Conservation (phyloP, 164 flowering plant species). For the Nymphaea colorata region DNA sequence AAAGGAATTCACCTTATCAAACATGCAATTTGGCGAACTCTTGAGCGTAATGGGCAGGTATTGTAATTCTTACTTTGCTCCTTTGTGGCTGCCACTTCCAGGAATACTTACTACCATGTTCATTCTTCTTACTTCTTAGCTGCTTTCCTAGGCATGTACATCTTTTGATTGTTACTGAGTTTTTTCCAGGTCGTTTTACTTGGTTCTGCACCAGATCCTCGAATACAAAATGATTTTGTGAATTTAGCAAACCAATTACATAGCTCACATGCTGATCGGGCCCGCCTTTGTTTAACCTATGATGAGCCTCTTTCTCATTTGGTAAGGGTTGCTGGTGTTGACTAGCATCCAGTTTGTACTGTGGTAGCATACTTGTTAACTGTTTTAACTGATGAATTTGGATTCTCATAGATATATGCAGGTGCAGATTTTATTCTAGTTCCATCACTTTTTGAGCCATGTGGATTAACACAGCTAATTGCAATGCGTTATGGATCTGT, state of each 20-base stretch:
- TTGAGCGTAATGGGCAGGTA: slow-evolving; percentile 91
- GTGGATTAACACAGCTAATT: slow-evolving; percentile 89
- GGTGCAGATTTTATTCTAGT: slow-evolving; percentile 91
- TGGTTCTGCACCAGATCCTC: slow-evolving; percentile 98
- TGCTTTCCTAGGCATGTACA: too few relatives aligned
- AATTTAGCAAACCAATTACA: slow-evolving; percentile 75
- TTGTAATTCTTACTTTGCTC: not conserved
- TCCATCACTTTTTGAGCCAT: slow-evolving; percentile 97
- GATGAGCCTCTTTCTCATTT: slow-evolving; percentile 99
- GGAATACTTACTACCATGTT: not conserved
- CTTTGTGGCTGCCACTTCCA: not conserved
- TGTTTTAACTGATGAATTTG: not conserved
- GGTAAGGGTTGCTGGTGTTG: slow-evolving; percentile 26
- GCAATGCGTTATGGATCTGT: slow-evolving; percentile 98
- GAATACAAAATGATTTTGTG: slow-evolving; percentile 88
- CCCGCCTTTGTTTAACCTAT: slow-evolving; percentile 77
- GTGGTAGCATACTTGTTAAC: not conserved
- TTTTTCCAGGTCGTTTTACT: slow-evolving; percentile 73
- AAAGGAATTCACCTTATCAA: slow-evolving; percentile 97
- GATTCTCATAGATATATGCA: slow-evolving; percentile 64
- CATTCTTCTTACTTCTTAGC: too few relatives aligned
- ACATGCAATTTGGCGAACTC: slow-evolving; percentile 86
- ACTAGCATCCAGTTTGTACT: not conserved
- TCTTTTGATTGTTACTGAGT: too few relatives aligned
- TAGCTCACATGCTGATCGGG: slow-evolving; percentile 56